Evolutionary conservation across 495 filamentous ascomycete species (phyloP).

Genomic region (Pseudevernia furfuracea): DNA sequence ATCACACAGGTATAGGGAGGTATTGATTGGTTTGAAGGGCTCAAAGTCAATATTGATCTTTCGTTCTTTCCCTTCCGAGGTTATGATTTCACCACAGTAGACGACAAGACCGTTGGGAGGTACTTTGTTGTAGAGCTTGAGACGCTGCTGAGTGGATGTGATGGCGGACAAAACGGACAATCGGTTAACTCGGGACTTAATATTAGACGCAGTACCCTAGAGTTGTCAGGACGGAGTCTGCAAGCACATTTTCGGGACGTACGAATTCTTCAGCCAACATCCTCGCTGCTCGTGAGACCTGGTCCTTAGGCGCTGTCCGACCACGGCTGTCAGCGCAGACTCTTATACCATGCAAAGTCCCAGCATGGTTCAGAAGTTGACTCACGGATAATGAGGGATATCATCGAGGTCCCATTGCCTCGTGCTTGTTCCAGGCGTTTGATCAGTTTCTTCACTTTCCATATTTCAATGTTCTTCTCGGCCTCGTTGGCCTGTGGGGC

Average conservation of each 20-base stretch:
- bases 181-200: conserved; percentile 98
- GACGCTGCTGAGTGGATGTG: conserved; percentile 95
- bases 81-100: conserved; percentile 99
- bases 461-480: conserved; percentile 89
- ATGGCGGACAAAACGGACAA: conserved; percentile 96
- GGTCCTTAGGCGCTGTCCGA: conserved; percentile 81
- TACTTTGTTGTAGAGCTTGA: conserved; percentile 98
- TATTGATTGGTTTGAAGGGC: conserved; percentile 99
- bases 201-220: conserved; percentile 94
- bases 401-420: conserved; percentile 97
- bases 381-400: conserved; percentile 95
- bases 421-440: conserved; percentile 88
- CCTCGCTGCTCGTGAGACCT: conserved; percentile 90
- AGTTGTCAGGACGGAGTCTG: conserved; percentile 25
- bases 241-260: conserved; percentile 32
- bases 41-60: conserved; percentile 99
- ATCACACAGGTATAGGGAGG: conserved; percentile 96
- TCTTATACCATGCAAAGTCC: conserved; percentile 11
- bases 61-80: conserved; percentile 92
- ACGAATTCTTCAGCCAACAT: conserved; percentile 99
- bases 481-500: conserved; percentile 82
- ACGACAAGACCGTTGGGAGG: conserved; percentile 95
- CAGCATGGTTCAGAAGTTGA: conserved; percentile 16
- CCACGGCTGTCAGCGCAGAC: conserved; percentile 17
- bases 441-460: conserved; percentile 95